Evolutionary conservation across 208 protist genomes (phyloP).

Genomic region (Trypanosoma cruzi): DNA sequence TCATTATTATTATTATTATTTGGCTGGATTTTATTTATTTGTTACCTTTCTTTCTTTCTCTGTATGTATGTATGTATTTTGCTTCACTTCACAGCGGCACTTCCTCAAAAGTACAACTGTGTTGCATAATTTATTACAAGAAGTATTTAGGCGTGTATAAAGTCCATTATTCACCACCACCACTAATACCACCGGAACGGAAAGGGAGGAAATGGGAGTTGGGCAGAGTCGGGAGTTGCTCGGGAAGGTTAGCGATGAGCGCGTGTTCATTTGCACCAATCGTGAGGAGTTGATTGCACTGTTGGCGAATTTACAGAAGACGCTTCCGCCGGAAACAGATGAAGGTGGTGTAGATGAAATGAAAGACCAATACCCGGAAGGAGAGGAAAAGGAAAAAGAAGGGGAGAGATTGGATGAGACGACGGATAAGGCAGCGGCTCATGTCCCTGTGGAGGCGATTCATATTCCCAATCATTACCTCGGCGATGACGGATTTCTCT

Average conservation of each 20-base stretch:
- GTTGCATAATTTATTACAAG: neutral
- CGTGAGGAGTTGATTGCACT: slow-evolving; percentile 23
- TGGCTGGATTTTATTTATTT: neutral
- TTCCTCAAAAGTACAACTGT: neutral
- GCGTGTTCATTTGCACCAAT: slow-evolving; percentile 39
- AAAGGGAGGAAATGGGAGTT: slow-evolving; percentile 34
- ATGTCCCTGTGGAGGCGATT: slow-evolving; percentile 30
- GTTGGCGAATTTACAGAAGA: slow-evolving; percentile 16
- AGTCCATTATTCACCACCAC: no score
- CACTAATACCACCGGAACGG: slow-evolving; percentile 14
- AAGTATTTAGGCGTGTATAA: neutral
- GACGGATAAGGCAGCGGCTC: neutral
- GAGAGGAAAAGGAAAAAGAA: neutral
- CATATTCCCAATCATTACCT: slow-evolving; percentile 50
- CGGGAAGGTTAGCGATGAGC: slow-evolving; percentile 18
- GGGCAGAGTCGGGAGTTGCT: slow-evolving; percentile 41
- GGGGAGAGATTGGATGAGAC: neutral
- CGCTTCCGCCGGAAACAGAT: neutral
- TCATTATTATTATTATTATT: neutral
- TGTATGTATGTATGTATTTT: slow-evolving; percentile 13
- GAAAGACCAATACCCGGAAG: neutral
- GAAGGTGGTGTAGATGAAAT: neutral
- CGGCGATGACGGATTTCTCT: slow-evolving; percentile 34
- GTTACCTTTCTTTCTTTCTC: slow-evolving; percentile 12
- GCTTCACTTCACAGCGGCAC: neutral